Evolutionary conservation across 345 rosid species (phyloP).

Genomic region (Moringa oleifera): DNA sequence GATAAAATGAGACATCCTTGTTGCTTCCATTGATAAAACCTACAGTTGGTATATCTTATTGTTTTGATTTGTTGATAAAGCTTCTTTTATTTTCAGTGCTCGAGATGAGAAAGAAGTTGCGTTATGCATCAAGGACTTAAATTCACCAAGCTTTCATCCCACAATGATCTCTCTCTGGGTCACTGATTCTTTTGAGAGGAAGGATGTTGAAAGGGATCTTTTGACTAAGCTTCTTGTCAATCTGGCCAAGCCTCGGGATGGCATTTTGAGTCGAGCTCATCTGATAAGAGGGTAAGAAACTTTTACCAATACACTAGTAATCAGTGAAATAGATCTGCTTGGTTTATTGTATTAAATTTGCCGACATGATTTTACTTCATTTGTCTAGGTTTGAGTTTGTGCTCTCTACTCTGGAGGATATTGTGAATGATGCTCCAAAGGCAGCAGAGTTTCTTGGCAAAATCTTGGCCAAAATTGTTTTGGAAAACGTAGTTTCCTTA

Average conservation of each 20-base stretch:
- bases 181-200: conserved; percentile 90
- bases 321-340: background rate
- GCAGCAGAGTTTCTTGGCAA: conserved; percentile 81
- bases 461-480: conserved; percentile 52
- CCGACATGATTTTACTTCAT: background rate
- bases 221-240: conserved; percentile 74
- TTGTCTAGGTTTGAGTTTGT: conserved; percentile 64
- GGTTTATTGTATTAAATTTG: background rate
- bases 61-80: background rate
- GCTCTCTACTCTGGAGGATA: conserved; percentile 71
- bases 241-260: conserved; percentile 50
- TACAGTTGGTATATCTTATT: background rate
- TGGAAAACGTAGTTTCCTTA: conserved; percentile 45
- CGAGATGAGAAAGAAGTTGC: conserved; percentile 86
- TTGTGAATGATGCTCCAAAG: conserved; percentile 87
- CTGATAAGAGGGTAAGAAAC: conserved; percentile 70
- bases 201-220: conserved; percentile 79
- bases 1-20: background rate
- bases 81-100: conserved; percentile 44
- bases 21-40: background rate
- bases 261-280: conserved; percentile 38
- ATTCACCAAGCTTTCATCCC: conserved; percentile 73
- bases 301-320: background rate
- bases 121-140: conserved; percentile 77
- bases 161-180: conserved; percentile 91